Evolutionary conservation across 257 asterid species (phyloP), one percentile per base, ranked within the genome.

Genomic region (Solanum microdontum): DNA sequence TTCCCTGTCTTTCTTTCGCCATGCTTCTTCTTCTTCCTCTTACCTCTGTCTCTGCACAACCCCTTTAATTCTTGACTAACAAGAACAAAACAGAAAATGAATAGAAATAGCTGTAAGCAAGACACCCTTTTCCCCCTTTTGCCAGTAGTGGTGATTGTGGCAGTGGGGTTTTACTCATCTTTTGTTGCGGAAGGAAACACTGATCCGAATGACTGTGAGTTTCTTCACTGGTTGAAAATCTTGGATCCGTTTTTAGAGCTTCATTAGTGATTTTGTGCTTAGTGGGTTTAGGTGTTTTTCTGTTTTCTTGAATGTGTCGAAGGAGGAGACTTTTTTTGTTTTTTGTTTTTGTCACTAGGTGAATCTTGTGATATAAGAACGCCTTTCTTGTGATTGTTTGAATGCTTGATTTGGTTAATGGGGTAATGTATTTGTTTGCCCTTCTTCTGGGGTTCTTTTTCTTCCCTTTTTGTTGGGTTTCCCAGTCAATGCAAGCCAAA

Each of bases 131-230:
- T 26, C 39, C 4, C 75, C 40, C 45, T 72, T 80, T 62, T 88
- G 82, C 60, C n/a, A 28, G 43, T 91, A 60, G 45, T 86, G 66
- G 87, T 91, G 89, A 82, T 94, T 87, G 85, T 90, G 36, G 87
- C 91, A 23, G 87, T 88, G 89, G 33, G 90, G 34, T 90, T 84
- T 87, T 10, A 80, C 66, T 79, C 84, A 88, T 88, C 89, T 7
- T 32, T 60, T 90, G 40, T 88, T 76, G 91, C 88, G 48, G 73
- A 86, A 69, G 95, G 92, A 83, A 85, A 90, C 85, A 94, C 98
- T 90, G 96, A 94, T 92, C 92, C 96, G 33, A 92, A 88, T 88
- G 98, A 95, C 79, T 90, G 99, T 97, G 87, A 89, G 89, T 70
- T 28, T 74, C 84, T 79, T 8, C 48, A 58, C 40, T 24, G 66